Conservation (phyloP, 352 stramenopile species). For the Phytopythium litorale region DNA sequence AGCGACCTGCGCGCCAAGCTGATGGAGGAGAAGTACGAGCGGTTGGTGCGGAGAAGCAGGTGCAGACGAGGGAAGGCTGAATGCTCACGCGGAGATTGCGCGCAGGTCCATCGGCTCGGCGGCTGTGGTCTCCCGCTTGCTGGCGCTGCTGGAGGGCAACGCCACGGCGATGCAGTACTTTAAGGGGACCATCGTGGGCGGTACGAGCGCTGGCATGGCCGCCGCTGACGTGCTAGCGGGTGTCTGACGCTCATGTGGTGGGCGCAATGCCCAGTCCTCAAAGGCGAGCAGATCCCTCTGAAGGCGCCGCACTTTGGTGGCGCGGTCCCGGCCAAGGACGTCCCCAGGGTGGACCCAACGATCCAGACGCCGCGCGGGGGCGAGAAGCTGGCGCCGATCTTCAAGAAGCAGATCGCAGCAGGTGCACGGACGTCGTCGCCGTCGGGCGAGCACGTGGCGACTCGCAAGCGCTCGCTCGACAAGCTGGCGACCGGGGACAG, state of each 20-base stretch:
- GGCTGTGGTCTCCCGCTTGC: constrained; percentile 34
- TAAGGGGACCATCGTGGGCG: constrained; percentile 52
- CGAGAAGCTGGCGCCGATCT: constrained; percentile 26
- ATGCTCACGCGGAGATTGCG: too few species aligned
- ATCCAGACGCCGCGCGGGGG: not conserved
- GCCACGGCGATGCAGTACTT: constrained; percentile 50
- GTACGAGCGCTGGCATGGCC: constrained; percentile 15
- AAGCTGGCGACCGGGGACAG: constrained; percentile 11
- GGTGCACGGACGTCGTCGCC: constrained; percentile 17
- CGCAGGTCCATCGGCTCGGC: constrained; percentile 41
- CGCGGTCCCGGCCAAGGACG: constrained; percentile 19
- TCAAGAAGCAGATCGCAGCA: constrained; percentile 15
- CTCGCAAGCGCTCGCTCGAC: constrained; percentile 34
- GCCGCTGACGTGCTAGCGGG: not conserved
- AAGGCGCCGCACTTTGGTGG: constrained; percentile 35
- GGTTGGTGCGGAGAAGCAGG: not conserved
- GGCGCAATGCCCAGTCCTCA: constrained; percentile 26
- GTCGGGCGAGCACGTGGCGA: constrained; percentile 18
- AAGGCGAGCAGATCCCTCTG: constrained; percentile 28
- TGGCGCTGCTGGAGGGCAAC: constrained; percentile 44
- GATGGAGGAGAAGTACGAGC: constrained; percentile 43
- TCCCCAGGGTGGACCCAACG: constrained; percentile 10
- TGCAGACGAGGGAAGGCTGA: not conserved
- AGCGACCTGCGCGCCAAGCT: constrained; percentile 42
- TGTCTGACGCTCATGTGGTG: constrained; percentile 1